Base-by-base conservation (phyloP, 345 rosid genomes). In the Acer yangbiense region DNA sequence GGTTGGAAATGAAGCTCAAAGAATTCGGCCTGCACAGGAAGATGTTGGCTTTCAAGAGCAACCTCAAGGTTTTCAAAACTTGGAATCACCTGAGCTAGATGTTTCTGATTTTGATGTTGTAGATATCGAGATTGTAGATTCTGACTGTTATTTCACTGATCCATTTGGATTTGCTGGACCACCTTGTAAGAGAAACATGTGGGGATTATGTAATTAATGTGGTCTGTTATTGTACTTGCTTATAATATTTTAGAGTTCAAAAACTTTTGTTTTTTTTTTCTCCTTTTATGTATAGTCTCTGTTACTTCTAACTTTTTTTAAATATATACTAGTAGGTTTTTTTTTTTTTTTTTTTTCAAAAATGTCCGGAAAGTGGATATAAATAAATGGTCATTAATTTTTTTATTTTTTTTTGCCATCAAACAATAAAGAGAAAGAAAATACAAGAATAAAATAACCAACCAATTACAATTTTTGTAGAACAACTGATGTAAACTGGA, bases 401-500 rank as follows among this genome's bases (percentile, higher is more conserved):
- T 25, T 25, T 25, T 1, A 25, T 25, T 20, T n/a, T 13, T 20
- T 57, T 17, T 57, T 3, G 8, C n/a, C 2, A 64, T 65, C 74
- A 25, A 68, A 71, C 32, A 20, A 71, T 39, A 77, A 73, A 58
- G 23, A 7, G 39, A 44, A 68, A 58, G 63, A 52, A 60, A 76
- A 23, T 70, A 78, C 77, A 85, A 25, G 29, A 55, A 65, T n/a
- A 75, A 32, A 66, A 70, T 29, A 23, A 70, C 39, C 54, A 78
- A 55, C 71, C 64, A 60, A 76, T 73, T 73, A 76, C 81, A 70
- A 75, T 69, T 78, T 76, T 76, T 73, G 46, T 73, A 69, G 52
- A 85, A 48, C 79, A 65, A 62, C 23, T 57, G 50, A 20, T 71
- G 65, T 43, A 62, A 35, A 71, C 41, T 46, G 52, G 68, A 60